Conservation (phyloP, 2,329 filamentous ascomycete genomes). For the Erysiphe neolycopersici region DNA sequence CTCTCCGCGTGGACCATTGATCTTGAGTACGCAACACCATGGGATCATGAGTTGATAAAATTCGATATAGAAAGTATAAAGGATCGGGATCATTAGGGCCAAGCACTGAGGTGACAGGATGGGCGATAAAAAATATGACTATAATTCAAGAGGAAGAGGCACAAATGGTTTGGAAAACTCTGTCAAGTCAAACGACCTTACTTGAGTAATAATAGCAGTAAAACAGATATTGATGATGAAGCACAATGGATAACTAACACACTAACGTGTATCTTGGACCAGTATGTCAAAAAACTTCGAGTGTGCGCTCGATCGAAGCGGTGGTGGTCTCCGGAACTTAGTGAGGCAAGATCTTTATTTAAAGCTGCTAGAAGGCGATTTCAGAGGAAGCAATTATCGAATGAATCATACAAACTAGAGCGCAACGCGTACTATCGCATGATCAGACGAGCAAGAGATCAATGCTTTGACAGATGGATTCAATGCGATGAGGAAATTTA, state of each 20-base stretch:
- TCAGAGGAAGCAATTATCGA: not conserved
- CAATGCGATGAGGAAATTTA: not conserved
- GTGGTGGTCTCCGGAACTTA: not conserved
- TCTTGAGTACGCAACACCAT: not conserved
- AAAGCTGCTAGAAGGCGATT: not conserved
- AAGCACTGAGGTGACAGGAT: not conserved
- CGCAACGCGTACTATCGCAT: not conserved
- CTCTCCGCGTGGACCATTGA: not conserved
- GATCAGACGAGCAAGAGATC: not conserved
- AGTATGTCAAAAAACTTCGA: not conserved
- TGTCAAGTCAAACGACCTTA: not conserved
- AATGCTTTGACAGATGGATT: not conserved
- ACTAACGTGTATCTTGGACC: not conserved
- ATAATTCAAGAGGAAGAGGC: not conserved
- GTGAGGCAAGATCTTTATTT: not conserved
- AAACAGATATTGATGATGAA: no score
- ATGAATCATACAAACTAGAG: not conserved
- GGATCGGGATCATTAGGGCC: not conserved
- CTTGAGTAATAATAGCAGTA: no score
- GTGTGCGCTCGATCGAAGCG: not conserved
- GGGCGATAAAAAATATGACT: not conserved
- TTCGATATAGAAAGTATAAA: not conserved
- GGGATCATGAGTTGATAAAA: not conserved
- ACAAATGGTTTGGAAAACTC: not conserved
- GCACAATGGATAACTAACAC: no score